Percentiles rank a stretch among this genome's conserved stretches.
phyloP scores from a whole-genome alignment of 345 rosid genomes.

The rapeseed (Brassica napus) region DNA sequence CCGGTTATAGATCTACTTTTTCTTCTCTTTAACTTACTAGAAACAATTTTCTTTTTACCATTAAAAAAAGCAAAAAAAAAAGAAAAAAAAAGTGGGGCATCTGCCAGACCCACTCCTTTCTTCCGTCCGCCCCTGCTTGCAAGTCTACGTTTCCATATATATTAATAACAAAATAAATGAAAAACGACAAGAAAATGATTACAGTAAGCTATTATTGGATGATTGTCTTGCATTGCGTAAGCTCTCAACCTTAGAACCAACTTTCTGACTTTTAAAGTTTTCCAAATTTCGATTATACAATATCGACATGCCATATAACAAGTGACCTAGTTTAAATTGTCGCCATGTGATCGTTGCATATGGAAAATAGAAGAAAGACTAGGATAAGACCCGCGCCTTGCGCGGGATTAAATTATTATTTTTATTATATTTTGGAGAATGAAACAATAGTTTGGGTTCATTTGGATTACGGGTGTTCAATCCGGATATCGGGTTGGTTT shows the following conservation, averaged over 20 bases:
- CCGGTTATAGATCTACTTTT: no score
- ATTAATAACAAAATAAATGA: not conserved
- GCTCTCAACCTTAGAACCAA: not conserved
- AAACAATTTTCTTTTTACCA: no score
- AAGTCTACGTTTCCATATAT: slow-evolving; percentile 8
- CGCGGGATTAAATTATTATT: no score
- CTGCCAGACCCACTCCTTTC: no score
- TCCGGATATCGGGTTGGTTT: no score
- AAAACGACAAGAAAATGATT: not conserved
- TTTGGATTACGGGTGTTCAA: no score
- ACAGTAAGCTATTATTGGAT: not conserved
- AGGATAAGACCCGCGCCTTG: no score
- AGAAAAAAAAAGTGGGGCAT: no score
- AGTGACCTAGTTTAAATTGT: not conserved
- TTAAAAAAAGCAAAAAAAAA: no score
- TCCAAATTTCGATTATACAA: not conserved
- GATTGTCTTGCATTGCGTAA: slow-evolving; percentile 22
- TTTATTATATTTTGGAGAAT: no score
- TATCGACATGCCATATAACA: not conserved
- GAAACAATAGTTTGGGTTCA: no score
- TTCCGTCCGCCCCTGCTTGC: not conserved
- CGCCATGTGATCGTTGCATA: not conserved
- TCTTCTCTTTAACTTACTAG: no score
- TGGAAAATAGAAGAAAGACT: not conserved
- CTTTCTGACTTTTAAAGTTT: not conserved